These are phyloP conservation scores for Sporothrix schenckii DNA, from an alignment of 2,329 filamentous ascomycete genomes.

Conservation along the genomic window DNA sequence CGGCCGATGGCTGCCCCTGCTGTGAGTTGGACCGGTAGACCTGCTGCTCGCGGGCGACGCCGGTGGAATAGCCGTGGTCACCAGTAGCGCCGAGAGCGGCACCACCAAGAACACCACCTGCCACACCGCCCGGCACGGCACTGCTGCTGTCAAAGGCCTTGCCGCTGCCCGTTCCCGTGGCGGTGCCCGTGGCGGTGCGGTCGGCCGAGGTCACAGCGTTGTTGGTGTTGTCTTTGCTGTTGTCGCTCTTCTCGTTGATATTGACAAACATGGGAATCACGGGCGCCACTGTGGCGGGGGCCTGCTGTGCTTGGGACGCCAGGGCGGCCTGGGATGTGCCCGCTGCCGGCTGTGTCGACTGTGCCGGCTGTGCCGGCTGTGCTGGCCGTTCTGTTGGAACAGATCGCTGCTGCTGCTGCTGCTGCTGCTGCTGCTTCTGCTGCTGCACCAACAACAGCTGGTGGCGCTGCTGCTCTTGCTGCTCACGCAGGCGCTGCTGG, in stretches of 20 bases:
- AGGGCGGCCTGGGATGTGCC: not conserved
- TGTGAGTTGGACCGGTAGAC: conserved; percentile 6
- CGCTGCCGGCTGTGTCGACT: not conserved
- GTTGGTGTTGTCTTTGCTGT: too few relatives aligned
- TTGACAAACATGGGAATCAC: conserved; percentile 29
- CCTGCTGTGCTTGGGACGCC: not conserved
- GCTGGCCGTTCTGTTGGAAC: not conserved
- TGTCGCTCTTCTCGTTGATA: conserved; percentile 3
- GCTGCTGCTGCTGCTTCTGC: not conserved
- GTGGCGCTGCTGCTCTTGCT: conserved; percentile 6
- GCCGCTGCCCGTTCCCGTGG: not conserved
- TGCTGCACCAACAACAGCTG: conserved; percentile 12
- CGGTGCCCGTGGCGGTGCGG: too few relatives aligned
- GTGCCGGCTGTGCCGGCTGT: not conserved
- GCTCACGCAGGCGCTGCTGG: not conserved
- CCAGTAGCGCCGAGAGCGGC: not conserved
- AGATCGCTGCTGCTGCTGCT: not conserved
- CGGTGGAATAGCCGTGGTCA: not conserved
- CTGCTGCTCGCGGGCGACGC: conserved; percentile 8
- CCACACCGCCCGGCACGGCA: not conserved
- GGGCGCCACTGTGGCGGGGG: not conserved
- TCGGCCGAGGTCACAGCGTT: too few relatives aligned
- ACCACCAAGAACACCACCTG: not conserved
- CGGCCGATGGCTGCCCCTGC: not conserved
- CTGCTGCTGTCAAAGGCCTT: conserved; percentile 8